phyloP scores from a whole-genome alignment of 1,284 basidiomycete genomes.

The Schizophyllum commune region DNA sequence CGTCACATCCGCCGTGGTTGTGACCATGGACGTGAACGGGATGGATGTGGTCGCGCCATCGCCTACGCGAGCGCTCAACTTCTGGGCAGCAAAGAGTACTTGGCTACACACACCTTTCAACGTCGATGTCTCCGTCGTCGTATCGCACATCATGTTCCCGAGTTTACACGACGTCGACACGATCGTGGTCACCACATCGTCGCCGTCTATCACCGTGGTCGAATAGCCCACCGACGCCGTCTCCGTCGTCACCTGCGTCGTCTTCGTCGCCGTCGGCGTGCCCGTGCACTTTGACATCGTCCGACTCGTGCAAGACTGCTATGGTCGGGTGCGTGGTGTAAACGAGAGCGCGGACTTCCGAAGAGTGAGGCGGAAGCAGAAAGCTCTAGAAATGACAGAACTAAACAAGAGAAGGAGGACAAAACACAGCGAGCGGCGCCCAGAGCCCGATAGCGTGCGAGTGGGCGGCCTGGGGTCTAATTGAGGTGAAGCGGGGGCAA shows the following conservation, averaged over 20 bases:
- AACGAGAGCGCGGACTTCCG: too few relatives aligned
- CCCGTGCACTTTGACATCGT: not conserved
- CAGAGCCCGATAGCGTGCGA: too few relatives aligned
- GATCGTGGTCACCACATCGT: not conserved
- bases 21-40: slow-evolving; percentile 23
- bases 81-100: slow-evolving; percentile 16
- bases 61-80: slow-evolving; percentile 9
- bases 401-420: too few relatives aligned
- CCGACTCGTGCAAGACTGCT: too few relatives aligned
- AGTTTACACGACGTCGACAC: not conserved
- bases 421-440: too few relatives aligned
- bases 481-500: not conserved
- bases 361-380: too few relatives aligned
- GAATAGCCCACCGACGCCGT: not conserved
- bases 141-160: not conserved
- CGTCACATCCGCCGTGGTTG: slow-evolving; percentile 18
- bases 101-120: not conserved
- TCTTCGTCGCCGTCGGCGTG: not conserved
- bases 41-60: slow-evolving; percentile 22
- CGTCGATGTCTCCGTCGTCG: not conserved
- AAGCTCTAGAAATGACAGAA: too few relatives aligned
- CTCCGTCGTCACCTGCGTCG: not conserved
- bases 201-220: not conserved
- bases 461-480: not conserved
- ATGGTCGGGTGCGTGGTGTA: too few relatives aligned